phyloP scores from a whole-genome alignment of 1,284 basidiomycete species.

The Heliocybe sulcata region DNA sequence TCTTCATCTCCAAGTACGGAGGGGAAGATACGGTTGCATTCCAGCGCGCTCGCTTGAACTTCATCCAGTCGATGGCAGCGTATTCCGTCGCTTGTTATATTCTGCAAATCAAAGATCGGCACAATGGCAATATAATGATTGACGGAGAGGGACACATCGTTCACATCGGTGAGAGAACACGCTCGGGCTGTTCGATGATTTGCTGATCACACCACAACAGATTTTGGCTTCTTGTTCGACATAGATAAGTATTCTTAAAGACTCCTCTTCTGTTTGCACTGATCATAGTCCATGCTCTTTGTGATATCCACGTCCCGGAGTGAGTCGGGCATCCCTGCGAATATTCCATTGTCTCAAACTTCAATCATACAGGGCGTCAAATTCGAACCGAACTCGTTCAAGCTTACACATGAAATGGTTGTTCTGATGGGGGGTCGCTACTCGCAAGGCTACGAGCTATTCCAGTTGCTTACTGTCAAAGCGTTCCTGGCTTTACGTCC shows the following conservation, averaged over 20 bases:
- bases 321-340: conserved; percentile 10
- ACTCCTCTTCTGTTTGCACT: conserved; percentile 4
- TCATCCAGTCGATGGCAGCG: conserved; percentile 98
- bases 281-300: conserved; percentile 18
- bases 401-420: conserved; percentile 98
- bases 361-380: conserved; percentile 71
- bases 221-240: conserved; percentile 98
- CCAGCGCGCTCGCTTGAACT: conserved; percentile 91
- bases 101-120: conserved; percentile 94
- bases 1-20: conserved; percentile 95
- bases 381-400: conserved; percentile 97
- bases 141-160: conserved; percentile 95
- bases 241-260: conserved; percentile 71
- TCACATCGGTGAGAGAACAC: conserved; percentile 67
- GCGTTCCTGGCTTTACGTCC: conserved; percentile 94
- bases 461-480: conserved; percentile 92
- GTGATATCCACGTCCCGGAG: conserved; percentile 32
- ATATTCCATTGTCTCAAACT: neutral
- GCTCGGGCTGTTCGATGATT: neutral
- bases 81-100: conserved; percentile 99
- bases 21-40: conserved; percentile 85
- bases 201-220: conserved; percentile 28
- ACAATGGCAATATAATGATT: conserved; percentile 99
- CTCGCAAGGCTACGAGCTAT: conserved; percentile 90
- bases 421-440: conserved; percentile 93